Evolutionary conservation across 2,329 filamentous ascomycete species (phyloP).

Genomic region (Periconia sp.): DNA sequence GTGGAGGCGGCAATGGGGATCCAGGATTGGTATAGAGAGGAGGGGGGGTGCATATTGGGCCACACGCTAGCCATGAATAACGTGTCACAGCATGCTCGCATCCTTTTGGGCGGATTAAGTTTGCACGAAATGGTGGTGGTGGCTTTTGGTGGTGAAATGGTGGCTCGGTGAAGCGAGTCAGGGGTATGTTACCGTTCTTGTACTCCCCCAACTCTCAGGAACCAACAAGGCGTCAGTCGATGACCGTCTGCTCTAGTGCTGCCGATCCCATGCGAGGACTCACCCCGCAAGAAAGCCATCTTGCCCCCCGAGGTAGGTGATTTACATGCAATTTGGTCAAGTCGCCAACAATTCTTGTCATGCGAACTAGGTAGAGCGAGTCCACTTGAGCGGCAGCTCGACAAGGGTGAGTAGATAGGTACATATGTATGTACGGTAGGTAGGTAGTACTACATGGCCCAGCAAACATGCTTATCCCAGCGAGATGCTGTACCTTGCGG

Average conservation of each 20-base stretch:
- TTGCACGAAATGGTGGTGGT: conserved; percentile 16
- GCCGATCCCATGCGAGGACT: neutral
- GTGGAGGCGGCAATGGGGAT: conserved; percentile 6
- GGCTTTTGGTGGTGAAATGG: conserved; percentile 10
- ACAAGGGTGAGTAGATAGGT: too few species aligned
- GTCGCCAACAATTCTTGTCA: too few species aligned
- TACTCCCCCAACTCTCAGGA: conserved; percentile 3
- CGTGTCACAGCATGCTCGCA: conserved; percentile 23
- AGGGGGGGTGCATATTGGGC: conserved; percentile 1
- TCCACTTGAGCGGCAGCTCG: too few species aligned
- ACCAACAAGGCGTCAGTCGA: conserved; percentile 1
- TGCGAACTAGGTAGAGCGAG: too few species aligned
- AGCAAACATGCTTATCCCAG: conserved; percentile 16
- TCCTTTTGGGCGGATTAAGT: conserved; percentile 19
- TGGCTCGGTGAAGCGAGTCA: conserved; percentile 33
- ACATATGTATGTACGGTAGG: neutral
- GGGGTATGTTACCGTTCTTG: conserved; percentile 9
- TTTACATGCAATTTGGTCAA: too few species aligned
- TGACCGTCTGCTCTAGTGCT: neutral
- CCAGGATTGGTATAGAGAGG: neutral
- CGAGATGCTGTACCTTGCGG: conserved; percentile 18
- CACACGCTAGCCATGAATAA: conserved; percentile 1
- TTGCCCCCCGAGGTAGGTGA: too few species aligned
- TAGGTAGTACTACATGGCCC: neutral
- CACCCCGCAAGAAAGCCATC: conserved; percentile 5